Percentiles rank a stretch among this genome's conserved stretches.
Conservation (phyloP, 176 grass and related monocot species). For the Carex cristatella region DNA sequence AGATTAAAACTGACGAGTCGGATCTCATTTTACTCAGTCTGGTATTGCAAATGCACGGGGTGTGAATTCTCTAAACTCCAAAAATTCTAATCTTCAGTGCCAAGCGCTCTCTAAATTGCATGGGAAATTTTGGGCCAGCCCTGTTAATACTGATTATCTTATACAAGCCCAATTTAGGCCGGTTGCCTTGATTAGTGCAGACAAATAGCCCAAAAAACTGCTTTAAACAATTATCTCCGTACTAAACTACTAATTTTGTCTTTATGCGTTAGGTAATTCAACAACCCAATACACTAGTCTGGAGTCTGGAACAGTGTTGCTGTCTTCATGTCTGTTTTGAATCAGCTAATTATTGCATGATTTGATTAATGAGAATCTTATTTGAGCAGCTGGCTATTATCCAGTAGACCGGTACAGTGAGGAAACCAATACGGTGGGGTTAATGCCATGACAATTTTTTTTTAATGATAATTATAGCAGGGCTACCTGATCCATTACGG, state of each 20-base stretch:
- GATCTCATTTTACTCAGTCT: too few species aligned
- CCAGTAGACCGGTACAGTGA: neutral
- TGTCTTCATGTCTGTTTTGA: constrained; percentile 4
- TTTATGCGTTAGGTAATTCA: neutral
- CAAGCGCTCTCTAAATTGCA: neutral
- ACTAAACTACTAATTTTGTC: neutral
- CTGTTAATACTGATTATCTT: neutral
- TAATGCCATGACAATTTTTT: neutral
- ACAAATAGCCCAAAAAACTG: neutral
- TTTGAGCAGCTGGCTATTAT: neutral
- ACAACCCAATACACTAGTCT: neutral
- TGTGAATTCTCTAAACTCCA: too few species aligned
- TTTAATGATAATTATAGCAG: neutral
- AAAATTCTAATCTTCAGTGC: neutral
- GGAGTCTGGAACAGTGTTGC: neutral
- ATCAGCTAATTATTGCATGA: neutral
- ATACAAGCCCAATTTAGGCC: neutral
- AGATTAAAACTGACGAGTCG: too few species aligned
- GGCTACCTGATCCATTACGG: neutral
- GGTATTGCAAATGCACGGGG: too few species aligned
- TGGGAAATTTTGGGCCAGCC: neutral
- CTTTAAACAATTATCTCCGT: neutral
- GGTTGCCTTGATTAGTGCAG: neutral
- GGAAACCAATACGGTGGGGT: neutral
- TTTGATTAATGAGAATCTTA: constrained; percentile 6